A percentile compares a stretch with the other conserved stretches of the same genome.
Evolutionary conservation across 202 grass and related monocot species (phyloP).

Genomic region (Carex sylvatica): DNA sequence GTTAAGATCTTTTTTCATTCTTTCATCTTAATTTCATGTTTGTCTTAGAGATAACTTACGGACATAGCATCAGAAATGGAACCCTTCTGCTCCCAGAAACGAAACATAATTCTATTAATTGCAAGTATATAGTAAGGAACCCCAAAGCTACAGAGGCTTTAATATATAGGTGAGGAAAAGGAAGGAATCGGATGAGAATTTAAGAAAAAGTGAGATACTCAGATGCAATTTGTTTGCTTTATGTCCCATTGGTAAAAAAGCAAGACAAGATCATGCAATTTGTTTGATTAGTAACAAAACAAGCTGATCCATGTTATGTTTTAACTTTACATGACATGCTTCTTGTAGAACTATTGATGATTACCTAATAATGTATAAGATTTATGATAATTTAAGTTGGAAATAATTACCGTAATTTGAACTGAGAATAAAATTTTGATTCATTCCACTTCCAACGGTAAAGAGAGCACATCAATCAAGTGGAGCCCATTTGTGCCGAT

Average conservation of each 20-base stretch:
- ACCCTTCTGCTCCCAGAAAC: slow-evolving; percentile 38
- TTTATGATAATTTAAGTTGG: neutral
- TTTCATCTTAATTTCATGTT: neutral
- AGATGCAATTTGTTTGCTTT: slow-evolving; percentile 15
- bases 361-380: neutral
- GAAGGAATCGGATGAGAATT: slow-evolving; percentile 14
- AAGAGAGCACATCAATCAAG: slow-evolving; percentile 10
- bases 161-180: slow-evolving; percentile 24
- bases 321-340: slow-evolving; percentile 19
- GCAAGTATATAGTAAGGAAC: neutral
- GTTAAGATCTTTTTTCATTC: neutral
- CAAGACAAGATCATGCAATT: neutral
- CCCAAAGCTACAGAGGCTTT: neutral
- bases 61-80: slow-evolving; percentile 50
- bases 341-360: neutral
- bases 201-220: slow-evolving; percentile 12
- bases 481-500: neutral
- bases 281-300: neutral
- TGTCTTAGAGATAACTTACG: slow-evolving; percentile 34
- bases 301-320: neutral
- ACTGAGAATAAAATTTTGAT: neutral
- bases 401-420: neutral
- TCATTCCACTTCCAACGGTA: neutral
- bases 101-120: slow-evolving; percentile 29
- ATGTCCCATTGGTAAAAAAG: neutral